Percentiles rank a stretch among this genome's conserved stretches.
These are phyloP conservation scores for Leptographium galeiforme DNA, from an alignment of 2,329 filamentous ascomycete genomes.

Conservation along the genomic window DNA sequence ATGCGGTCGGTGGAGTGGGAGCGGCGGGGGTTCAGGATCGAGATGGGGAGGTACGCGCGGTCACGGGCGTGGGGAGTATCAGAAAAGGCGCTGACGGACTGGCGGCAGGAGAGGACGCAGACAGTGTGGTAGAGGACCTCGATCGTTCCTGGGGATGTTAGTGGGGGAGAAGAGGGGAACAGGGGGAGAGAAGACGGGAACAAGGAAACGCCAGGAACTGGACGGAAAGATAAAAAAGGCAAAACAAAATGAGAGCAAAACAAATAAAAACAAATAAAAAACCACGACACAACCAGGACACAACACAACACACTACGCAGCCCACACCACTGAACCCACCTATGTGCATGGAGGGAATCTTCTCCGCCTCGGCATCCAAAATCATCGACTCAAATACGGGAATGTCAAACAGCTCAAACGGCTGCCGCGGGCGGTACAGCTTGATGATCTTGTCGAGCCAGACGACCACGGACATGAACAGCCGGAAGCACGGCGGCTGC, in stretches of 20 bases:
- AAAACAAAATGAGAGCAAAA: too few species aligned
- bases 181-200: too few species aligned
- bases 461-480: constrained; percentile 40
- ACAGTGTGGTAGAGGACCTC: constrained; percentile 53
- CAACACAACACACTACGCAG: too few species aligned
- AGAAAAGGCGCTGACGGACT: constrained; percentile 21
- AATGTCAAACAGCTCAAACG: constrained; percentile 35
- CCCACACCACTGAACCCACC: constrained; percentile 19
- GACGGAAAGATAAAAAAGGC: not conserved
- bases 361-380: constrained; percentile 36
- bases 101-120: constrained; percentile 48
- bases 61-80: constrained; percentile 23
- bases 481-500: constrained; percentile 40
- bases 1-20: constrained; percentile 46
- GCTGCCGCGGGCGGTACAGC: constrained; percentile 43
- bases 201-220: not conserved
- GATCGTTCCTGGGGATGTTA: constrained; percentile 35
- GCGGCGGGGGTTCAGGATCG: constrained; percentile 40
- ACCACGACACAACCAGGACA: too few species aligned
- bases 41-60: constrained; percentile 27
- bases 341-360: constrained; percentile 33
- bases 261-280: too few species aligned
- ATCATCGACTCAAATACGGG: constrained; percentile 45
- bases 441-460: constrained; percentile 46
- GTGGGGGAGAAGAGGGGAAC: too few species aligned